These are phyloP conservation scores for Capronia coronata DNA, from an alignment of 2,329 filamentous ascomycete species.

Conservation along the genomic window DNA sequence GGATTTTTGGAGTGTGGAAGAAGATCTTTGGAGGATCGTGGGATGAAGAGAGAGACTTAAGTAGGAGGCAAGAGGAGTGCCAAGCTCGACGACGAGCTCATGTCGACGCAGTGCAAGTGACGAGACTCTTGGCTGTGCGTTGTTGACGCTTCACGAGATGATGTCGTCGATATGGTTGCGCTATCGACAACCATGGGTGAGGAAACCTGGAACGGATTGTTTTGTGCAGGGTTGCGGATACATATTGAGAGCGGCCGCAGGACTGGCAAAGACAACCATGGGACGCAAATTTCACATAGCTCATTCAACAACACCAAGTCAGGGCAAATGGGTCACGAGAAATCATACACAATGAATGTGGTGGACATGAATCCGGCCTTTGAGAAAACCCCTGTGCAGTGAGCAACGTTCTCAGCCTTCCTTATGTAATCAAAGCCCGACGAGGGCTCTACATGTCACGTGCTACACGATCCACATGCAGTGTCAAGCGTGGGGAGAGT, in stretches of 20 bases:
- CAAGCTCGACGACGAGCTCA: neutral
- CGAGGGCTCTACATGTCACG: neutral
- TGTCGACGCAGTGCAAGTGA: neutral
- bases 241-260: too few relatives aligned
- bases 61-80: neutral
- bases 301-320: too few relatives aligned
- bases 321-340: too few relatives aligned
- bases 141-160: constrained; percentile 1
- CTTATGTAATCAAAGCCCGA: neutral
- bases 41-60: neutral
- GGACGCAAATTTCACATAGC: too few relatives aligned
- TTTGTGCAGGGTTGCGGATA: too few relatives aligned
- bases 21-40: too few relatives aligned
- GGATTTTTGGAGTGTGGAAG: too few relatives aligned
- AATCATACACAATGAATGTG: too few relatives aligned
- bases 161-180: neutral
- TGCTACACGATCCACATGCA: too few relatives aligned
- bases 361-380: too few relatives aligned
- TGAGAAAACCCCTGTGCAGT: neutral
- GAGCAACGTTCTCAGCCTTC: neutral
- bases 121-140: too few relatives aligned
- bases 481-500: neutral
- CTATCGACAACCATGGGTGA: neutral
- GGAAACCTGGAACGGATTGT: neutral
- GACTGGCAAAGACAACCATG: too few relatives aligned